Conservation (phyloP, 1,139 yeast species). For the Suhomyces ambrosiae region DNA sequence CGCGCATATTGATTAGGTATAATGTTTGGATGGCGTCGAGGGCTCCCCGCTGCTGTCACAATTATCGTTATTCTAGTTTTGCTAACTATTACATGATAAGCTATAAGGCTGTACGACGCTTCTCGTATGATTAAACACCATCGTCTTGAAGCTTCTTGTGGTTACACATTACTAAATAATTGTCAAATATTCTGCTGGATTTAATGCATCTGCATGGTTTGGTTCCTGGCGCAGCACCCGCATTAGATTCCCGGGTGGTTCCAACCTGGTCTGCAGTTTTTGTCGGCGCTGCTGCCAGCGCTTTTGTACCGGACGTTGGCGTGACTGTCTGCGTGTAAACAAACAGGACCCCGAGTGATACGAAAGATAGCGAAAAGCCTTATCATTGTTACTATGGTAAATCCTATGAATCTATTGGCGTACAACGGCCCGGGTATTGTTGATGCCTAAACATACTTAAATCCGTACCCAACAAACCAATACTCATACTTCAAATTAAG, state of each 20-base stretch:
- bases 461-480: neutral
- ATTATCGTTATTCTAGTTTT: too few species aligned
- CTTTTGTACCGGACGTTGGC: conserved; percentile 1
- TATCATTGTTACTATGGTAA: neutral
- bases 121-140: too few species aligned
- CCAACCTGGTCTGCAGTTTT: too few species aligned
- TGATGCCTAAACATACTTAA: neutral
- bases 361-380: neutral
- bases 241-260: neutral
- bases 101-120: too few species aligned
- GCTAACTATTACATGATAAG: too few species aligned
- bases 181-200: too few species aligned
- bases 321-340: conserved; percentile 7
- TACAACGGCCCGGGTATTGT: neutral
- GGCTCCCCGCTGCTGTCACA: too few species aligned
- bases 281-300: neutral
- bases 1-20: conserved; percentile 5
- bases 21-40: neutral
- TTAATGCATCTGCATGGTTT: conserved; percentile 2
- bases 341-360: conserved; percentile 2
- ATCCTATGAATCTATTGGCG: too few species aligned
- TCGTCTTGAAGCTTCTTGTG: too few species aligned
- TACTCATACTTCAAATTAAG: neutral
- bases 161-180: too few species aligned
- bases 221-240: conserved; percentile 1